Conservation (phyloP, 768 basidiomycete genomes). For the Phanerochaete sordida region DNA sequence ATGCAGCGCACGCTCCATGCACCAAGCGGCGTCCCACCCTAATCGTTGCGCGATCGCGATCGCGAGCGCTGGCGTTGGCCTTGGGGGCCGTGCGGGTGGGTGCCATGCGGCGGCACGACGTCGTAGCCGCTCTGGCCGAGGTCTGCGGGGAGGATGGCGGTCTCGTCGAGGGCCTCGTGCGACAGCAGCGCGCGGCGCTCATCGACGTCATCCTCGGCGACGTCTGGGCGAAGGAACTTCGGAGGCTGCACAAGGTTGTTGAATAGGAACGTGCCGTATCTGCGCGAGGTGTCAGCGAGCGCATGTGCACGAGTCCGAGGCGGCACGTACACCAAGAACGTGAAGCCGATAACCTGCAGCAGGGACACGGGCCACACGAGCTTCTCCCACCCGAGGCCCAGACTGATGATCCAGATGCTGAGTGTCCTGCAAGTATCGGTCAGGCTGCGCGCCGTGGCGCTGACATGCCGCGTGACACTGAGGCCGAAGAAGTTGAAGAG, state of each 20-base stretch:
- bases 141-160: conserved; percentile 76
- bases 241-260: conserved; percentile 78
- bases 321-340: conserved; percentile 76
- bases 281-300: conserved; percentile 23
- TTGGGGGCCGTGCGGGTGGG: conserved; percentile 1
- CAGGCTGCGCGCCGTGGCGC: conserved; percentile 86
- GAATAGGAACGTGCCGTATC: conserved; percentile 94
- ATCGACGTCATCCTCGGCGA: conserved; percentile 25
- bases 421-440: conserved; percentile 96
- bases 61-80: neutral
- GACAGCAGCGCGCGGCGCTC: conserved; percentile 41
- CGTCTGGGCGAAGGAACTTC: conserved; percentile 51
- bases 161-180: conserved; percentile 75
- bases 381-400: conserved; percentile 88
- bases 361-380: conserved; percentile 79
- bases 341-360: conserved; percentile 82
- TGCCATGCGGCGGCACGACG: conserved; percentile 50
- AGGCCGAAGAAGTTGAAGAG: conserved; percentile 74
- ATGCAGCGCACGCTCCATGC: neutral
- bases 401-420: conserved; percentile 92
- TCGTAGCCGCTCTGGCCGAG: conserved; percentile 84
- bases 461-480: conserved; percentile 89
- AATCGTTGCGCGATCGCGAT: neutral
- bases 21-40: neutral
- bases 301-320: conserved; percentile 1